Base-by-base conservation (phyloP, 225 moss, liverwort and hornwort species). In the Bryoerythrophyllum caledonicum region DNA sequence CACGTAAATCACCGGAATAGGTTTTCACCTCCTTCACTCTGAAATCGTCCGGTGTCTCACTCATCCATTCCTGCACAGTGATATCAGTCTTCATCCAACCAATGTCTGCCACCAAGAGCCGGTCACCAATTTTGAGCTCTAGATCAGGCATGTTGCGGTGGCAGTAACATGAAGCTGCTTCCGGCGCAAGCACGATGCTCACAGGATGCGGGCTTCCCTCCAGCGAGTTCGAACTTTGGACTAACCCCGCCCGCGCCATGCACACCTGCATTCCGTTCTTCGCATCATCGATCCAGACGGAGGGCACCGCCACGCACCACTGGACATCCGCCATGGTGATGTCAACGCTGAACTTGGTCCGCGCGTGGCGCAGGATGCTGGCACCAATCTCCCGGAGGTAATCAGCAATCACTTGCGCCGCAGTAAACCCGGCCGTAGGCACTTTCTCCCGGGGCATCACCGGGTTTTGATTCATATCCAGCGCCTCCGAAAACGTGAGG, bases 281-380 rank as follows among this genome's bases (percentile, higher is more conserved):
- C 15, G 82, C 86, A 6, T 65, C 34, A 32, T 85, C 79, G 23
- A 72, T 74, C 82, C 87, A 87, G 7, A 87, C 80, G 1, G 85
- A 82, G 0, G 87, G 85, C 16, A 87, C 85, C 0, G 84, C 78
- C 12, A 85, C 84, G 68, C 86, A 92, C 91, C 91, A 91, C 51
- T 84, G 87, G 0, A 91, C 76, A 7, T 70, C 65, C 0, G 80
- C 73, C 80, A 75, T 77, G 4, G 56, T 60, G 1, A 90, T 41
- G 46, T 78, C 74, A 3, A 71, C 66, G n/a, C 76, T 76, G 57
- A 49, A 76, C 9, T n/a, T 30, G 0, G 15, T 25, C 0, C 66
- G 72, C 8, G 90, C 26, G 6, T 64, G 70, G 3, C 23, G 60
- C 73, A 91, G 75, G 56, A 82, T 71, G 26, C 79, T 63, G 6